Conservation (phyloP, 306 rosid species). For the Citrullus mucosospermus region DNA sequence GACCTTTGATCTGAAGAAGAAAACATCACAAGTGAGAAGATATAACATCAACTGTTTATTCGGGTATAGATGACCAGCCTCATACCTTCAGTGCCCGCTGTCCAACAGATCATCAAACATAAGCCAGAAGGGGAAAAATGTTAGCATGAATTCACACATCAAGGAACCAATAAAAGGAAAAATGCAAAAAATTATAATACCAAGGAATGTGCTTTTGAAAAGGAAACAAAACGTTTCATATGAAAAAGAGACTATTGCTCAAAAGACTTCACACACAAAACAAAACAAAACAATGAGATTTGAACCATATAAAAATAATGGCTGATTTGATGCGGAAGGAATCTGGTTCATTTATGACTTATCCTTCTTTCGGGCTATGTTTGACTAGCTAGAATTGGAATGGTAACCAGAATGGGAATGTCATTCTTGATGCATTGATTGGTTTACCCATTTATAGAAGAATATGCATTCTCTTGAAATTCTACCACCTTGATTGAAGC, state of each 20-base stretch:
- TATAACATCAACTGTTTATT: background rate
- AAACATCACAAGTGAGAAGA: conserved; percentile 1
- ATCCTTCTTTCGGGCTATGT: background rate
- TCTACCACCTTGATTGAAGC: background rate
- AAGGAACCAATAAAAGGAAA: background rate
- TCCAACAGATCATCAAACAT: conserved; percentile 15
- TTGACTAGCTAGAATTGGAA: background rate
- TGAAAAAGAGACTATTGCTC: too few relatives aligned
- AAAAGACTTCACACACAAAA: too few relatives aligned
- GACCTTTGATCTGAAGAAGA: conserved; percentile 55
- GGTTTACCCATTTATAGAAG: too few relatives aligned
- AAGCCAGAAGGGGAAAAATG: conserved; percentile 12
- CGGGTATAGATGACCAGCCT: background rate
- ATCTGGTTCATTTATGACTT: background rate
- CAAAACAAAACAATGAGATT: background rate
- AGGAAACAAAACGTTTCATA: too few relatives aligned
- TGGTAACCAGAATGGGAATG: background rate
- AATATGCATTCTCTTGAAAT: too few relatives aligned
- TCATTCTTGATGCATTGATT: background rate
- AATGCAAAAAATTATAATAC: background rate
- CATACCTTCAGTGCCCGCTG: conserved; percentile 85
- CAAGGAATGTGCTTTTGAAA: background rate
- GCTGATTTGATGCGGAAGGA: background rate
- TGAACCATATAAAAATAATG: background rate
- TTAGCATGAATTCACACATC: conserved; percentile 10